A percentile compares a stretch with the other conserved stretches of the same genome.
phyloP scores from a whole-genome alignment of 306 rosid genomes.

The Cucumis cinereus region DNA sequence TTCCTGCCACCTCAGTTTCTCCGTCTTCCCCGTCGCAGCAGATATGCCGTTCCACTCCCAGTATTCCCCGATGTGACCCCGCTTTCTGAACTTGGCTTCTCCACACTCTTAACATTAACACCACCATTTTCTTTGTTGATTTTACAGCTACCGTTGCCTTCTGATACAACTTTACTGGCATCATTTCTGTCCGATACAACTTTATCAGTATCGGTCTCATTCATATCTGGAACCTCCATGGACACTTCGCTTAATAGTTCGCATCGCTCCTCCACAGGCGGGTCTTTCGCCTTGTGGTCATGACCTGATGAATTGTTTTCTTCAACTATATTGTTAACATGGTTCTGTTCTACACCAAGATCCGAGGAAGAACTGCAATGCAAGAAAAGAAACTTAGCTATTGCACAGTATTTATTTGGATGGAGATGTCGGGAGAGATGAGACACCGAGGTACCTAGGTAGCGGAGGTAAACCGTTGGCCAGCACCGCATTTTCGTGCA shows the following conservation, averaged over 20 bases:
- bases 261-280: constrained; percentile 20
- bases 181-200: not conserved
- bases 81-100: not conserved
- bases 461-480: constrained; percentile 35
- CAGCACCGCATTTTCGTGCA: constrained; percentile 19
- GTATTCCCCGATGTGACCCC: not conserved
- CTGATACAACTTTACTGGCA: not conserved
- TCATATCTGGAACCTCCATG: constrained; percentile 33
- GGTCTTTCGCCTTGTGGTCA: constrained; percentile 20
- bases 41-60: not conserved
- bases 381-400: constrained; percentile 15
- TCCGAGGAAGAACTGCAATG: constrained; percentile 30
- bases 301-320: constrained; percentile 19
- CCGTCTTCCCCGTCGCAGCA: not conserved
- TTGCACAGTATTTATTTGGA: not conserved
- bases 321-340: not conserved
- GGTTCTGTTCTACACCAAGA: constrained; percentile 23
- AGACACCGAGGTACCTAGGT: not conserved
- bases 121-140: not conserved
- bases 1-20: not conserved
- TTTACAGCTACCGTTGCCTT: not conserved
- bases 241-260: constrained; percentile 31
- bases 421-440: not conserved
- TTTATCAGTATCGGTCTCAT: constrained; percentile 1
- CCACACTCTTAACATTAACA: not conserved